A percentile compares a stretch with the other conserved stretches of the same genome.
Evolutionary conservation across 139 green algal genomes (phyloP).

Genomic region (Micractinium sp.): DNA sequence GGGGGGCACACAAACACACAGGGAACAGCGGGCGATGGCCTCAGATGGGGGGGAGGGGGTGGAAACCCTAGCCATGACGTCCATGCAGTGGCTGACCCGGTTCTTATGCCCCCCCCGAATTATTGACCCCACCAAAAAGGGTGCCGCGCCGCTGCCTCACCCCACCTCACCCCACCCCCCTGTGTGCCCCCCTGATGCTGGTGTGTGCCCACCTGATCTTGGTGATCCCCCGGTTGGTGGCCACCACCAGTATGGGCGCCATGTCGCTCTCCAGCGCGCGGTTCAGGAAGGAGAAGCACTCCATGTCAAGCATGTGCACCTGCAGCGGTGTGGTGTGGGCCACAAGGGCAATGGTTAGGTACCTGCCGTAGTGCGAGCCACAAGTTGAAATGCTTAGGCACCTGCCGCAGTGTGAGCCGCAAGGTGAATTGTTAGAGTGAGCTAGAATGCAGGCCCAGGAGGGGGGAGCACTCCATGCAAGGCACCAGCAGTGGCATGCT

Average conservation of each 20-base stretch:
- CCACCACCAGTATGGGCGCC: constrained; percentile 96
- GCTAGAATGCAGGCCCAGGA: not conserved
- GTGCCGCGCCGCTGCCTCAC: too few species aligned
- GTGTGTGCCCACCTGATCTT: constrained; percentile 68
- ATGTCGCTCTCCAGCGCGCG: constrained; percentile 97
- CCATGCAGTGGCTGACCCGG: too few species aligned
- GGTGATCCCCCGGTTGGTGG: constrained; percentile 98
- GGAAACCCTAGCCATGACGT: too few species aligned
- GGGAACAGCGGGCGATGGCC: not conserved
- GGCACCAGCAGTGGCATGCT: not conserved
- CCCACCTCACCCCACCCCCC: not conserved
- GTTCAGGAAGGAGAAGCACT: constrained; percentile 99
- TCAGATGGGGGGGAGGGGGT: too few species aligned
- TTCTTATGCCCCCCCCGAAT: too few species aligned
- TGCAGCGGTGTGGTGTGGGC: constrained; percentile 33
- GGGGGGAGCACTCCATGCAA: not conserved
- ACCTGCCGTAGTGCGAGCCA: not conserved
- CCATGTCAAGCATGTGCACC: constrained; percentile 99
- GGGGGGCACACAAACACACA: not conserved
- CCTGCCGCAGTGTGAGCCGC: not conserved
- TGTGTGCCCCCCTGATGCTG: not conserved
- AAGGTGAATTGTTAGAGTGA: too few species aligned
- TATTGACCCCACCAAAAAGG: not conserved
- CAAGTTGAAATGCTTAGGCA: not conserved
- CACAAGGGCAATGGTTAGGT: not conserved